Conservation (phyloP, 2,329 filamentous ascomycete genomes). For the Colletotrichum tabaci region DNA sequence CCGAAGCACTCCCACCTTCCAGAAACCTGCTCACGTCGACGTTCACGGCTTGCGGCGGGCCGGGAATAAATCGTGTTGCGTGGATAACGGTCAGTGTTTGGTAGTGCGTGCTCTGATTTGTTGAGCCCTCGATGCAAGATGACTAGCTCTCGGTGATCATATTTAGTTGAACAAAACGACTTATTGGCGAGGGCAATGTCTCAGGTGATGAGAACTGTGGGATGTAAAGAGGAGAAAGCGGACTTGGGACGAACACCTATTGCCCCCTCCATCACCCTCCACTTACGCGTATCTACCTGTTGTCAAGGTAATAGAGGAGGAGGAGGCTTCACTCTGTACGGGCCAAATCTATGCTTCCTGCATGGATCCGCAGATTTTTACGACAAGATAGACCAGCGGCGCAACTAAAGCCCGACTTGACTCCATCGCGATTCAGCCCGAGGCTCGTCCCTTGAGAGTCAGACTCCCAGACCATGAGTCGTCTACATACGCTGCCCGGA, state of each 20-base stretch:
- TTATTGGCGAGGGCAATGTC: background rate
- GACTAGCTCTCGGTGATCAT: background rate
- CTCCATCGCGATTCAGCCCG: background rate
- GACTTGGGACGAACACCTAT: background rate
- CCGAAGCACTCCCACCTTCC: constrained; percentile 27
- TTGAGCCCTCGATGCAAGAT: background rate
- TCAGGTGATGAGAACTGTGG: background rate
- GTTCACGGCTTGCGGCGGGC: too few species aligned
- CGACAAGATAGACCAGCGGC: background rate
- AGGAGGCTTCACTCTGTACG: background rate
- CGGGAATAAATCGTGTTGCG: background rate
- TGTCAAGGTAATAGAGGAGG: background rate
- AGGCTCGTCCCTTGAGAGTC: background rate
- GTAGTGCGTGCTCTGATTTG: too few species aligned
- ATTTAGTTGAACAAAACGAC: too few species aligned
- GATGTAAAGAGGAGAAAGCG: background rate
- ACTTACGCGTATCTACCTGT: background rate
- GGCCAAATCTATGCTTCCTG: background rate
- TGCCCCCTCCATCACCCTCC: background rate
- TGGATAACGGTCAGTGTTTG: background rate
- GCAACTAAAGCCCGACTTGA: background rate
- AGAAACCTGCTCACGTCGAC: background rate
- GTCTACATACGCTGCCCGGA: too few species aligned
- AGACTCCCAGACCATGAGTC: background rate
- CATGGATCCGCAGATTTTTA: background rate